A percentile compares a stretch with the other conserved stretches of the same genome.
Conservation (phyloP, 1,139 yeast species). For the Candida glucosophila region DNA sequence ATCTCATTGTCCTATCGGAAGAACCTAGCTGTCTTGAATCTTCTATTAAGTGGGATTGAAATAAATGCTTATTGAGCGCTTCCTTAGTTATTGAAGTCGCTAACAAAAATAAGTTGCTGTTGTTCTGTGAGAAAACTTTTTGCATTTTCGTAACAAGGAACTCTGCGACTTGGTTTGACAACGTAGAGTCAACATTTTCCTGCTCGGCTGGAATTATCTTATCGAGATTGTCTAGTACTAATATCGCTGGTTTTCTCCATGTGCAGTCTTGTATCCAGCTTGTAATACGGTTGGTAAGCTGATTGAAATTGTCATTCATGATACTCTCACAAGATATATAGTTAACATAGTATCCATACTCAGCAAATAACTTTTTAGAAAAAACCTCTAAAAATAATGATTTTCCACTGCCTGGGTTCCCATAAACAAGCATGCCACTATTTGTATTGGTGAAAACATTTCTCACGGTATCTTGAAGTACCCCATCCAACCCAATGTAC, state of each 20-base stretch:
- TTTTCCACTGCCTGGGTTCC: slow-evolving; percentile 80
- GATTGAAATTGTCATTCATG: slow-evolving; percentile 47
- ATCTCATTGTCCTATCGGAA: slow-evolving; percentile 62
- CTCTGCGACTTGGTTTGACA: slow-evolving; percentile 53
- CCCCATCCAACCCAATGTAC: slow-evolving; percentile 52
- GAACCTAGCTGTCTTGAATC: slow-evolving; percentile 53
- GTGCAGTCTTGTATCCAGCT: slow-evolving; percentile 53
- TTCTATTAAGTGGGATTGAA: slow-evolving; percentile 66
- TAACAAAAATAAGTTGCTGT: slow-evolving; percentile 44
- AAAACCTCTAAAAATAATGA: slow-evolving; percentile 43
- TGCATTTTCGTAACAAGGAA: slow-evolving; percentile 29
- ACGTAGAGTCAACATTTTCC: slow-evolving; percentile 59
- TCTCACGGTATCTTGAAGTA: slow-evolving; percentile 32
- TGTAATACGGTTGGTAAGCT: slow-evolving; percentile 36
- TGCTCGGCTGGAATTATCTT: slow-evolving; percentile 62
- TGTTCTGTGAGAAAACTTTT: slow-evolving; percentile 27
- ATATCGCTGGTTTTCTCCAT: slow-evolving; percentile 74
- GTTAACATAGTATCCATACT: slow-evolving; percentile 34
- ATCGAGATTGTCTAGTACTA: slow-evolving; percentile 78
- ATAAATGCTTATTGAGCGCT: slow-evolving; percentile 50
- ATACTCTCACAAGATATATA: slow-evolving; percentile 44
- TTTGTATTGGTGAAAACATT: slow-evolving; percentile 39
- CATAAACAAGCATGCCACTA: slow-evolving; percentile 54
- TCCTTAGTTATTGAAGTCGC: slow-evolving; percentile 60
- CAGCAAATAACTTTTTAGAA: slow-evolving; percentile 20